Evolutionary conservation across 176 grass and related monocot species (phyloP).

Genomic region (Oryza officinalis): DNA sequence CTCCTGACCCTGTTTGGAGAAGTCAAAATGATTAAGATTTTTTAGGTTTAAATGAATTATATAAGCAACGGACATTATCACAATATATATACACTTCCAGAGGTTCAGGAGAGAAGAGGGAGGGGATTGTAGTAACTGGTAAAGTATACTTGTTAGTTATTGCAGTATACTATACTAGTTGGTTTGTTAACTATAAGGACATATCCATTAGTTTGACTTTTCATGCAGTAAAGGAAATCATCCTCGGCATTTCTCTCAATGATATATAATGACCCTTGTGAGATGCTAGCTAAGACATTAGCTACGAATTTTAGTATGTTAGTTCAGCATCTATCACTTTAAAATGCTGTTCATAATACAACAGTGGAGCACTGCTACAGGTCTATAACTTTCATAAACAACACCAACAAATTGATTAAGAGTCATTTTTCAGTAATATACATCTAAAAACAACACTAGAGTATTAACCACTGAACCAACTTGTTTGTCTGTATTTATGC

Average conservation of each 20-base stretch:
- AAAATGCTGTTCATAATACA: neutral
- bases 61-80: constrained; percentile 24
- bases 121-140: constrained; percentile 6
- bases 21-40: constrained; percentile 34
- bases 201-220: constrained; percentile 15
- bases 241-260: neutral
- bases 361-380: neutral
- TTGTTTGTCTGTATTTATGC: neutral
- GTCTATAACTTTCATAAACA: neutral
- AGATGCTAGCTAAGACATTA: constrained; percentile 1
- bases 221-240: neutral
- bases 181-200: neutral
- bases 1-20: constrained; percentile 70
- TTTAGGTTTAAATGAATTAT: constrained; percentile 20
- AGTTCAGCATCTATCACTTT: neutral
- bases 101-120: neutral
- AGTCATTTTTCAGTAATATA: neutral
- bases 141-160: neutral
- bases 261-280: neutral
- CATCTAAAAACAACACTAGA: neutral
- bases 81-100: constrained; percentile 6
- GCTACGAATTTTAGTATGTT: neutral
- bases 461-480: neutral
- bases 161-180: neutral
- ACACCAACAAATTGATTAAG: neutral